These are phyloP conservation scores for Haplosporangium sp. DNA, from an alignment of 371 early-diverging fungal genomes.

Conservation along the genomic window DNA sequence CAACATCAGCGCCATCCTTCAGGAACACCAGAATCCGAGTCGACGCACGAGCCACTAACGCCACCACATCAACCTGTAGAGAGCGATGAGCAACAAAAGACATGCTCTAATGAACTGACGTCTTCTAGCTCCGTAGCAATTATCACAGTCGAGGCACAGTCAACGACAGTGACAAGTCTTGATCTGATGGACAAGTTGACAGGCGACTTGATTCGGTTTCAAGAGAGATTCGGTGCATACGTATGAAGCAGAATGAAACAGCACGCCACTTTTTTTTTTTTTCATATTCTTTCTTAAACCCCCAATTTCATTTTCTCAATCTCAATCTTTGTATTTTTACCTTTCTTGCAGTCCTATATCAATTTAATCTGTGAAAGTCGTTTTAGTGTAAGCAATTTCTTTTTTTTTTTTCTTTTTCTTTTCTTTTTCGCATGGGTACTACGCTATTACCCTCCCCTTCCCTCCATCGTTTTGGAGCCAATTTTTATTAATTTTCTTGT, in stretches of 20 bases:
- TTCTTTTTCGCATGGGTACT: too few relatives aligned
- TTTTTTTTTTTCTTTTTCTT: background rate
- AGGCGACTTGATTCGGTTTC: constrained; percentile 62
- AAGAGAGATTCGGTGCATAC: constrained; percentile 51
- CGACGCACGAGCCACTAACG: constrained; percentile 39
- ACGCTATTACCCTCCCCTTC: too few relatives aligned
- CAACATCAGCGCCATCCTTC: constrained; percentile 18
- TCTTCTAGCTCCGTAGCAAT: background rate
- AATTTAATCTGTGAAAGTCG: background rate
- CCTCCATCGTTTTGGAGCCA: too few relatives aligned
- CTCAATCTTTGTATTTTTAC: background rate
- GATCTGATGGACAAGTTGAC: constrained; percentile 66
- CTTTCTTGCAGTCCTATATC: background rate
- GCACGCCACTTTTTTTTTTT: background rate
- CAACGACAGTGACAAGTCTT: constrained; percentile 41
- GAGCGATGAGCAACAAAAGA: background rate
- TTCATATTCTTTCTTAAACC: too few relatives aligned
- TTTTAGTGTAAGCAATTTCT: background rate
- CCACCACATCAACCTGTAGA: constrained; percentile 48
- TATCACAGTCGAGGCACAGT: background rate
- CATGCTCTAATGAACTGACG: background rate
- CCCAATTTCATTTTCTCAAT: background rate
- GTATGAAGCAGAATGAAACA: constrained; percentile 1
- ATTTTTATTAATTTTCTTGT: background rate
- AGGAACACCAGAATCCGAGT: constrained; percentile 29